These are phyloP conservation scores for Mycena latifolia DNA, from an alignment of 768 basidiomycete species.

Conservation along the genomic window DNA sequence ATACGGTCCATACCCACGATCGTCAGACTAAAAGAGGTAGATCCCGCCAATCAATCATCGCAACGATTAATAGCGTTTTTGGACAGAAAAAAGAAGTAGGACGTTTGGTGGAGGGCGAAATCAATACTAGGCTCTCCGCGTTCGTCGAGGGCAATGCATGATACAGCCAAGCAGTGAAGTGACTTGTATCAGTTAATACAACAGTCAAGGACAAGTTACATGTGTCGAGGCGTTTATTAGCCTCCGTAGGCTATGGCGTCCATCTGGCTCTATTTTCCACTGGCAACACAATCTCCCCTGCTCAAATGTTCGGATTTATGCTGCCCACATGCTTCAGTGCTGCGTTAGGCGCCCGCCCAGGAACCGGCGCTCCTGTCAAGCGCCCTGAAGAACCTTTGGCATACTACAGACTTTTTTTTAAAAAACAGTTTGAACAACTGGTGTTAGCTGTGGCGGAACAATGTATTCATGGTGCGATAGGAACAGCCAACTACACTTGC, in stretches of 20 bases:
- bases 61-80: not conserved
- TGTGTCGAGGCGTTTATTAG: too few species aligned
- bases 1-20: conserved; percentile 75
- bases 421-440: too few species aligned
- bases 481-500: too few species aligned
- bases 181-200: too few species aligned
- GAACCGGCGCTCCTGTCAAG: conserved; percentile 1
- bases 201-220: too few species aligned
- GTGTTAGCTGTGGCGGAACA: too few species aligned
- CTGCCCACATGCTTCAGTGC: conserved; percentile 14
- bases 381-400: too few species aligned
- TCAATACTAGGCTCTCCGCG: conserved; percentile 10
- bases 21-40: conserved; percentile 68
- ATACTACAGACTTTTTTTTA: too few species aligned
- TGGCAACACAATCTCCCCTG: not conserved
- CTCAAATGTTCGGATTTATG: too few species aligned
- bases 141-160: conserved; percentile 1
- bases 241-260: too few species aligned
- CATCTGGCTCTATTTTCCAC: not conserved
- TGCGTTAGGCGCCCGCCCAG: conserved; percentile 12
- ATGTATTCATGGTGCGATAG: too few species aligned
- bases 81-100: conserved; percentile 42
- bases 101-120: conserved; percentile 46
- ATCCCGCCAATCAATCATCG: conserved; percentile 26
- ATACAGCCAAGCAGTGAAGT: too few species aligned